These are phyloP conservation scores for Solanum rostratum DNA, from an alignment of 257 asterid species.

Conservation along the genomic window DNA sequence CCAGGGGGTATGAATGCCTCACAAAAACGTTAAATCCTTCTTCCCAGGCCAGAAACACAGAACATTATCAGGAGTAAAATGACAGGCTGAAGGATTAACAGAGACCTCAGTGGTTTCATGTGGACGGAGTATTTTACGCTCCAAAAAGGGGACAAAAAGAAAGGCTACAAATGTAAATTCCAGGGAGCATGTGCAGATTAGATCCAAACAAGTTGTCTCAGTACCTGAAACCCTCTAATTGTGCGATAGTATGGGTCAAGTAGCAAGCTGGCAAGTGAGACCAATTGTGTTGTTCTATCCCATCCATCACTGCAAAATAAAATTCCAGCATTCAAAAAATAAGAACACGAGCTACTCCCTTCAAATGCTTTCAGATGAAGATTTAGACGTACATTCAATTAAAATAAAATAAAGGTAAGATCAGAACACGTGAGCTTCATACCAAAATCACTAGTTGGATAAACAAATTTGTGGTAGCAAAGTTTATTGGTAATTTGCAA, in stretches of 20 bases:
- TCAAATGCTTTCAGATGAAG: background rate
- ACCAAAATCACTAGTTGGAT: background rate
- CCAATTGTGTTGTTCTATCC: constrained; percentile 97
- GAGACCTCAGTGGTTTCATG: background rate
- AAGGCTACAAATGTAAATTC: background rate
- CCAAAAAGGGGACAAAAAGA: background rate
- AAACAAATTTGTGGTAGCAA: background rate
- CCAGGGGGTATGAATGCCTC: background rate
- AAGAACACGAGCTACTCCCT: background rate
- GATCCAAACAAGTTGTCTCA: constrained; percentile 3
- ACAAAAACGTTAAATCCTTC: background rate
- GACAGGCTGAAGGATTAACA: background rate
- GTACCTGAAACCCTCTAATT: constrained; percentile 88
- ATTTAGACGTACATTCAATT: background rate
- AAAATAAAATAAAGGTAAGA: background rate
- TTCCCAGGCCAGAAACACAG: background rate
- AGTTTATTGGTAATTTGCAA: background rate
- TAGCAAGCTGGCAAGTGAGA: constrained; percentile 86
- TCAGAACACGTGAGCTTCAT: background rate
- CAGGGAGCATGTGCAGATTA: background rate
- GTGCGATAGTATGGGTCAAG: constrained; percentile 98
- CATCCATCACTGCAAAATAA: constrained; percentile 81
- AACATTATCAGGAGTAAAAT: background rate
- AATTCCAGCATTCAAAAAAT: constrained; percentile 3
- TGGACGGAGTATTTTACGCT: background rate